Base-by-base conservation (phyloP, 2,329 filamentous ascomycete genomes). In the Exophiala oligosperma region DNA sequence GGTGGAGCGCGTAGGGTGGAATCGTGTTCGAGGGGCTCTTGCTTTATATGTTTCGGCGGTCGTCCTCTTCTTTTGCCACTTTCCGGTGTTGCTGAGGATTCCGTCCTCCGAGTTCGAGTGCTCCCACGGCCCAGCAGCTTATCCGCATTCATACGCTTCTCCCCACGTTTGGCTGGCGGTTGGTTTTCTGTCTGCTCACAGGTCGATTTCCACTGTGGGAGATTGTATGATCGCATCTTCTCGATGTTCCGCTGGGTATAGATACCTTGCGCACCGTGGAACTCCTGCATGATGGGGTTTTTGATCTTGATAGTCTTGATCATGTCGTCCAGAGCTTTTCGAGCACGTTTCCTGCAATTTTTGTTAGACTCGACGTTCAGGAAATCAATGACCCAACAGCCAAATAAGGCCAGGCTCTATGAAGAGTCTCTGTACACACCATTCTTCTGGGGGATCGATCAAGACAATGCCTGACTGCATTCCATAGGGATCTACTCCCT, bases 401-500 rank as follows among this genome's bases (percentile, higher is more conserved):
- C 32, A 9, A 5, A 35, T 2, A 6, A 35, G 32, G 32, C 6
- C 11, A 9, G 32, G 32, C 4, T 9, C 8, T 9, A 11, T 11
- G 32, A 28, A 35, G 32, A 35, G 32, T 35, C 32, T 9, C 32
- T 35, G 32, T 48, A 61, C 82, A 74, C 84, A 94, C 94, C 94
- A 99, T 84, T 97, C 92, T 69, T 88, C 78, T 0, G 94, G 94
- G 28, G 94, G 92, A 53, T 97, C 88, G 58, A 99, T 89, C 77
- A 99, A 97, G 71, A 97, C 86, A 68, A 99, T 97, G 37, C 94
- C 94, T 23, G 92, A 94, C 75, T 91, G 91, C 94, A 99, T 99
- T 68, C 94, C 94, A 73, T 96, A 96, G 64, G 86, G 85, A 73
- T 99, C 91, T 62, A 99, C 85, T 74, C 91, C 92, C 70, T 87